These are phyloP conservation scores for Pyrus hybrid DNA, from an alignment of 331 rosid genomes.

Conservation along the genomic window DNA sequence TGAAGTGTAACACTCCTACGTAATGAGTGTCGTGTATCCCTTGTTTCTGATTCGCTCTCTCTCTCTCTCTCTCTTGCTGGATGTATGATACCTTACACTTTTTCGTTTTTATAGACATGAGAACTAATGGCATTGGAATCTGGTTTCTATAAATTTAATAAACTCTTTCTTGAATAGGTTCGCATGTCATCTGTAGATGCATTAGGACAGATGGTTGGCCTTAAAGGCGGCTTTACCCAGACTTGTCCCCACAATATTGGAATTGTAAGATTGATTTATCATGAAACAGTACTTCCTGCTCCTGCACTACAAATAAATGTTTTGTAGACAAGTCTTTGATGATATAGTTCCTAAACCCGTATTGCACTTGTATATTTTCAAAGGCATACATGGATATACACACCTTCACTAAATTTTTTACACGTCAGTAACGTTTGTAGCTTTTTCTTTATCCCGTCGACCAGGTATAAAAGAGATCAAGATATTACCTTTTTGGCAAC, in stretches of 20 bases:
- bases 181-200: conserved; percentile 86
- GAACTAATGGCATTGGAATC: background rate
- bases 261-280: conserved; percentile 59
- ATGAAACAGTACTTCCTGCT: conserved; percentile 4
- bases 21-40: too few relatives aligned
- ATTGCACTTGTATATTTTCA: background rate
- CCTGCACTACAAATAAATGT: background rate
- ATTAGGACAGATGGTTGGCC: conserved; percentile 92
- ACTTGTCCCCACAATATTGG: conserved; percentile 87
- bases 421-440: background rate
- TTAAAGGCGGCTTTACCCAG: conserved; percentile 86
- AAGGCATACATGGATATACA: background rate
- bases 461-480: conserved; percentile 85
- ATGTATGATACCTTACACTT: background rate
- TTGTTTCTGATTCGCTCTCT: too few relatives aligned
- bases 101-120: background rate
- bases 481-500: conserved; percentile 78
- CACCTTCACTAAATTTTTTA: background rate
- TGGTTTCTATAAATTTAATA: conserved; percentile 10
- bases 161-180: conserved; percentile 44
- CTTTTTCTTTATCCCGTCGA: conserved; percentile 14
- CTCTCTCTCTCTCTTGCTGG: background rate
- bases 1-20: background rate
- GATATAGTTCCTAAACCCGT: background rate
- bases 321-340: background rate